Base-by-base conservation (phyloP, 2,329 filamentous ascomycete species). In the Xylariaceae sp. region DNA sequence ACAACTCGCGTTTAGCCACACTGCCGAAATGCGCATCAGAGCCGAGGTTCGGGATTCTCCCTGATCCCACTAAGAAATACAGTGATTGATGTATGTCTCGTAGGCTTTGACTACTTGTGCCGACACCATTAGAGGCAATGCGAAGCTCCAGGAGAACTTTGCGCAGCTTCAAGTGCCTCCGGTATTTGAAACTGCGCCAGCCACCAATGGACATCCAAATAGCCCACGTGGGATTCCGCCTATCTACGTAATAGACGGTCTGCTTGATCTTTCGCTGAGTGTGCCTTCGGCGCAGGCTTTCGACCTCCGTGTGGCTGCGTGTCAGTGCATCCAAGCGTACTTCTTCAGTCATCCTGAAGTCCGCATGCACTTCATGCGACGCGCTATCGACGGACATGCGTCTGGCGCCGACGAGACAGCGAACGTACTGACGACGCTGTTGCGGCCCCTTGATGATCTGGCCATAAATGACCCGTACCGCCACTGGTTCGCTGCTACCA, bases 321-420 rank as follows among this genome's bases (percentile, higher is more conserved):
- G 85, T 59, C 83, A 90, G 53, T 94, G 90, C 55, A 78, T 98
- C 45, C 89, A 95, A 61, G 88, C 92, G 2, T 98, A 98, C 61
- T 88, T 96, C 53, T 80, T 77, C 53, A 80, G 83, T 31, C 89
- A 97, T 59, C 66, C 80, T 26, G 80, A 85, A 40, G 90, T 96
- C 44, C 81, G 84, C 31, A 71, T 82, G 36, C 89, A 97, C 63
- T 96, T 97, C 54, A 69, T 97, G 14, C 75, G 81, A 37, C 76
- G 90, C 53, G 92, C 92, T 2, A 94, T 98, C 48, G 85, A 90
- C 43, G 89, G 90, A 0, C 87, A 96, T 60, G 68, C 73, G 35
- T 81, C 81, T 28, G 85, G 83, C 1, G 74, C 79, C 31, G 83
- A 94, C 55, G 85, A 92, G 55, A 84, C 85, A 4, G 84, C 88